Evolutionary conservation across 2,329 filamentous ascomycete genomes (phyloP).

Genomic region (Microcyclospora tardicrescens): DNA sequence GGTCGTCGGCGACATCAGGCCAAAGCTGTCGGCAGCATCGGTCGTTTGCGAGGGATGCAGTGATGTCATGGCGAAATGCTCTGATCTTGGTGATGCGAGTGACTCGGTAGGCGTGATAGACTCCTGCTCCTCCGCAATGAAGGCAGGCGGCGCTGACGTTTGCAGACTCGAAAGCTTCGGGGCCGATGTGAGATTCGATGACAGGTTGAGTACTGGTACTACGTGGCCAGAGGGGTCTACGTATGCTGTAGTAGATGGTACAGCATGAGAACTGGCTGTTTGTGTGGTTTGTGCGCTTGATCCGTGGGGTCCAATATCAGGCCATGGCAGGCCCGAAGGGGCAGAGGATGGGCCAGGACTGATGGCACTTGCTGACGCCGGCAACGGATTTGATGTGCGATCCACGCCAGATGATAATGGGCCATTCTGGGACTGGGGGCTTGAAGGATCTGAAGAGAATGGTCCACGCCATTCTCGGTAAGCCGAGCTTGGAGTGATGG

Average conservation of each 20-base stretch:
- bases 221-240: constrained; percentile 24
- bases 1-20: constrained; percentile 27
- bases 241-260: constrained; percentile 35
- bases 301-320: constrained; percentile 27
- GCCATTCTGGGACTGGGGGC: constrained; percentile 3
- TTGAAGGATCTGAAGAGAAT: constrained; percentile 13
- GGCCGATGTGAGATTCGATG: constrained; percentile 7
- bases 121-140: constrained; percentile 6
- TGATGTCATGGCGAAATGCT: constrained; percentile 24
- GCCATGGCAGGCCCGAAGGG: constrained; percentile 50
- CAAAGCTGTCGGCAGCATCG: constrained; percentile 25
- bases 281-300: constrained; percentile 4
- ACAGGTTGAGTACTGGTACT: constrained; percentile 18
- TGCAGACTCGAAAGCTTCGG: background rate
- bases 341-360: constrained; percentile 53
- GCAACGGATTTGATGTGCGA: constrained; percentile 14
- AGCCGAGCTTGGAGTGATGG: constrained; percentile 22
- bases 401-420: constrained; percentile 12
- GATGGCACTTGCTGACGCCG: constrained; percentile 9
- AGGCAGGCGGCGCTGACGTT: background rate
- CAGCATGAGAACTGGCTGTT: constrained; percentile 6
- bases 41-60: constrained; percentile 19
- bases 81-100: constrained; percentile 26
- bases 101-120: constrained; percentile 11
- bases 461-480: constrained; percentile 21